These are phyloP conservation scores for Malus hybrid DNA, from an alignment of 331 rosid genomes.

Conservation along the genomic window DNA sequence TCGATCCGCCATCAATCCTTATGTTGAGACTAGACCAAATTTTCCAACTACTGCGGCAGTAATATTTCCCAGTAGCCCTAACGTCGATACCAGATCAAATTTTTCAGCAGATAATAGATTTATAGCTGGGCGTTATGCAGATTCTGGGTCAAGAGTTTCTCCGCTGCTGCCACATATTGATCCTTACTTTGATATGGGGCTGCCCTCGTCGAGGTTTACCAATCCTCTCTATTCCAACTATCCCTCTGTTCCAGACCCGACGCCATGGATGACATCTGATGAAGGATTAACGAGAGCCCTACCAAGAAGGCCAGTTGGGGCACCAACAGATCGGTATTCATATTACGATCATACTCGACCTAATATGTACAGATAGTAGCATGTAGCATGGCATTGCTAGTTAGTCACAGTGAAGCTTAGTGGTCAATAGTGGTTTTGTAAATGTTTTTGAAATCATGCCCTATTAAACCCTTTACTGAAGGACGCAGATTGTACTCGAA, in stretches of 20 bases:
- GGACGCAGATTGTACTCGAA: neutral
- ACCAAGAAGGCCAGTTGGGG: slow-evolving; percentile 30
- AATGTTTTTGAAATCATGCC: neutral
- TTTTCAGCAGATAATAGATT: slow-evolving; percentile 16
- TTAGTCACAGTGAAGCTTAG: slow-evolving; percentile 13
- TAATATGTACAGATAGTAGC: slow-evolving; percentile 44
- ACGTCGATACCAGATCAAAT: neutral
- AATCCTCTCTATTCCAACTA: slow-evolving; percentile 30
- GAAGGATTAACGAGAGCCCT: slow-evolving; percentile 37
- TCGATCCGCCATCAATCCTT: slow-evolving; percentile 13
- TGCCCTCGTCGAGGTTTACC: slow-evolving; percentile 25
- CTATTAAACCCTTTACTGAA: neutral
- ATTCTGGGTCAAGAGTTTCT: slow-evolving; percentile 31
- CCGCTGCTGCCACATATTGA: slow-evolving; percentile 26
- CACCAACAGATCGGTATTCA: slow-evolving; percentile 29
- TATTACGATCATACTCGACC: slow-evolving; percentile 36
- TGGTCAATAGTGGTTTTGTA: slow-evolving; percentile 6
- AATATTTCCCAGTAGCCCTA: slow-evolving; percentile 10
- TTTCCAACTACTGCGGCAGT: slow-evolving; percentile 13
- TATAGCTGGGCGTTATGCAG: neutral
- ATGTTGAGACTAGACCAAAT: slow-evolving; percentile 18
- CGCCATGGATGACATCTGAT: slow-evolving; percentile 27
- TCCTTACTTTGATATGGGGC: slow-evolving; percentile 26
- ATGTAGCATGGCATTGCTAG: neutral
- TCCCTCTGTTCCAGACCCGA: slow-evolving; percentile 34